Percentiles rank a stretch among this genome's conserved stretches.
phyloP scores from a whole-genome alignment of 2,329 filamentous ascomycete genomes.

The Chaetomium olivaceum region DNA sequence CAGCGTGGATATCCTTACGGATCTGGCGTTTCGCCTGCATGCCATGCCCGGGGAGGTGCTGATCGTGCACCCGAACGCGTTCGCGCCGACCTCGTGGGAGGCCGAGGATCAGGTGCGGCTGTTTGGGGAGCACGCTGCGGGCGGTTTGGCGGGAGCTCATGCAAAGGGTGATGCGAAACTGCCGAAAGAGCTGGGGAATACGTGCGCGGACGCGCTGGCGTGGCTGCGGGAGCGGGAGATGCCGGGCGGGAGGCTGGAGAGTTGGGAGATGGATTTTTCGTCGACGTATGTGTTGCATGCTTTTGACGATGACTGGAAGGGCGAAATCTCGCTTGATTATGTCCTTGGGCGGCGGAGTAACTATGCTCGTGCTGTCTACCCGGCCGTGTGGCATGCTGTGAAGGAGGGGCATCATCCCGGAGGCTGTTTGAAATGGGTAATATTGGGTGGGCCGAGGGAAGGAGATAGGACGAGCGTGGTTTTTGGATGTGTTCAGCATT shows the following conservation, averaged over 20 bases:
- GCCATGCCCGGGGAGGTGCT: constrained; percentile 33
- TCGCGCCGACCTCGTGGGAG: constrained; percentile 34
- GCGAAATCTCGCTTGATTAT: constrained; percentile 29
- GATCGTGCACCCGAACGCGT: constrained; percentile 32
- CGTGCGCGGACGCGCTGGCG: constrained; percentile 25
- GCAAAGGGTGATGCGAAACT: not conserved
- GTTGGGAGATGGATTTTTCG: constrained; percentile 35
- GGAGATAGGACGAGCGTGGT: not conserved
- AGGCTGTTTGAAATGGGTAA: not conserved
- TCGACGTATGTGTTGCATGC: constrained; percentile 33
- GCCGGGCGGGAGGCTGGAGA: constrained; percentile 19
- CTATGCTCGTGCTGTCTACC: constrained; percentile 17
- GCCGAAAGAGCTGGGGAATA: not conserved
- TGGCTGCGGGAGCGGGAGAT: constrained; percentile 21
- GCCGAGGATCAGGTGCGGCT: constrained; percentile 18
- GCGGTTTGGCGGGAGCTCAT: not conserved
- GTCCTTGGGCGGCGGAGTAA: constrained; percentile 26
- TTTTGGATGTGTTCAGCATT: not conserved
- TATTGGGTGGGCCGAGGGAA: not conserved
- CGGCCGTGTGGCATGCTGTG: constrained; percentile 15
- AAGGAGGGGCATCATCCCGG: constrained; percentile 5
- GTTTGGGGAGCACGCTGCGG: constrained; percentile 5
- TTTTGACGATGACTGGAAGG: constrained; percentile 31
- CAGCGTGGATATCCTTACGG: constrained; percentile 33
- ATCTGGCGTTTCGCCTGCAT: constrained; percentile 31